Evolutionary conservation across 2,329 filamentous ascomycete species (phyloP), one percentile per base, ranked within the genome.

Genomic region (Ophiostoma perfectum): DNA sequence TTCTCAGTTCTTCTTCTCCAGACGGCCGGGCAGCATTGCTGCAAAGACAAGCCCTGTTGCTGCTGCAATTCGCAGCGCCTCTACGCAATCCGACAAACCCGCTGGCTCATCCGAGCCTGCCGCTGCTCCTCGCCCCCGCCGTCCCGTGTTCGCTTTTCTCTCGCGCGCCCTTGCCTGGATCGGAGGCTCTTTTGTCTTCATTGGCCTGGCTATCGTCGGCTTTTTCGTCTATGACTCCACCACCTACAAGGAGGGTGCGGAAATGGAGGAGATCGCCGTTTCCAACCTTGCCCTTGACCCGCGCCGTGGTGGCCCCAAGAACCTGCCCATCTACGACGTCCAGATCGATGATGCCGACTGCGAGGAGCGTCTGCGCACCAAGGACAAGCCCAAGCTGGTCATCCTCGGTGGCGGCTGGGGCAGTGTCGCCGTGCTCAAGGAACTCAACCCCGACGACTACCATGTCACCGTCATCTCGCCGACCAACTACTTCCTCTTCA

Each of bases 401-500:
- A 90, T 99, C 69, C 80, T 99, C 45, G 95, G 95, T 27, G 93
- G 93, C 16, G 95, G 95, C 62, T 99, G 95, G 95, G 95, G 93
- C 67, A 92, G 92, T 74, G 91, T 99, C 70, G 92, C 94, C 4
- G 81, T 99, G 70, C 80, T 99, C 73, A 99, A 99, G 80, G 90
- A 92, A 71, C 80, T 99, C 71, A 90, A 94, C 71, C 89, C 93
- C 0, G 92, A 93, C 12, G 92, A 97, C 74, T 99, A 97, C 76
- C 93, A 99, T 78, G 89, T 99, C 73, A 98, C 94, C 4, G 90
- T 99, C 52, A 90, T 99, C 60, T 96, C 93, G 12, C 94, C 95
- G 0, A 90, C 90, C 47, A 98, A 98, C 75, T 97, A 98, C 80
- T 99, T 99, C 80, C 81, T 99, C 44, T 99, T 99, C 78, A 99